Conservation (phyloP, 208 protist genomes). For the Acanthamoeba healyi region DNA sequence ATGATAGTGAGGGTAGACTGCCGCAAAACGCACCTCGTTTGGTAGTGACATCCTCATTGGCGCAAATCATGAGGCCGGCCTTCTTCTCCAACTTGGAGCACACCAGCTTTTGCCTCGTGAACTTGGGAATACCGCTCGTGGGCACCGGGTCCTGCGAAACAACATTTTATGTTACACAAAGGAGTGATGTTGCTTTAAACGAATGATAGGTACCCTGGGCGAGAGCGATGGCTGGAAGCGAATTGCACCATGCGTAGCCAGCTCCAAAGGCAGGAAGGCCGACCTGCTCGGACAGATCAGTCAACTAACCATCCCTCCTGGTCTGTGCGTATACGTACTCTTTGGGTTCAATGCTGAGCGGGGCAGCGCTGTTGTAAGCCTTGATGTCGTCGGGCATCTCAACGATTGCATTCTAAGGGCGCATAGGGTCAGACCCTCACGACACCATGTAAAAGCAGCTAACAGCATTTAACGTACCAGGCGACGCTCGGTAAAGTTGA, state of each 20-base stretch:
- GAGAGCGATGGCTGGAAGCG: constrained; percentile 41
- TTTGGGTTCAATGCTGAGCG: constrained; percentile 17
- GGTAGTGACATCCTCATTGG: neutral
- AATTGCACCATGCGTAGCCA: constrained; percentile 42
- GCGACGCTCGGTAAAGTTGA: constrained; percentile 51
- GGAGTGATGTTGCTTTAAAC: no score
- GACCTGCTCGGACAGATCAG: neutral
- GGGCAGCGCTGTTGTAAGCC: neutral
- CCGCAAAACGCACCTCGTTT: neutral
- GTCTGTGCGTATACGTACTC: neutral
- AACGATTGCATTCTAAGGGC: neutral
- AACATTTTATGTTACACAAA: neutral
- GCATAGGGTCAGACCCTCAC: neutral
- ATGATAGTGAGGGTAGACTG: neutral
- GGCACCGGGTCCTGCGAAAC: neutral
- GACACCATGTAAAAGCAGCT: neutral
- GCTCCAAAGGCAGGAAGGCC: constrained; percentile 39
- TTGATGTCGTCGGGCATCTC: constrained; percentile 38
- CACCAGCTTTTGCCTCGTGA: constrained; percentile 62
- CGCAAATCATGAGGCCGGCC: constrained; percentile 65
- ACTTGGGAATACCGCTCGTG: constrained; percentile 31
- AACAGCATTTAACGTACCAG: neutral
- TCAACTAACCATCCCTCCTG: neutral
- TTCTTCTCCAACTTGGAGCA: constrained; percentile 61
- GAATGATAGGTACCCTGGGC: no score